A percentile compares a stretch with the other conserved stretches of the same genome.
phyloP scores from a whole-genome alignment of 768 basidiomycete genomes.

The Hericium rajendrae region DNA sequence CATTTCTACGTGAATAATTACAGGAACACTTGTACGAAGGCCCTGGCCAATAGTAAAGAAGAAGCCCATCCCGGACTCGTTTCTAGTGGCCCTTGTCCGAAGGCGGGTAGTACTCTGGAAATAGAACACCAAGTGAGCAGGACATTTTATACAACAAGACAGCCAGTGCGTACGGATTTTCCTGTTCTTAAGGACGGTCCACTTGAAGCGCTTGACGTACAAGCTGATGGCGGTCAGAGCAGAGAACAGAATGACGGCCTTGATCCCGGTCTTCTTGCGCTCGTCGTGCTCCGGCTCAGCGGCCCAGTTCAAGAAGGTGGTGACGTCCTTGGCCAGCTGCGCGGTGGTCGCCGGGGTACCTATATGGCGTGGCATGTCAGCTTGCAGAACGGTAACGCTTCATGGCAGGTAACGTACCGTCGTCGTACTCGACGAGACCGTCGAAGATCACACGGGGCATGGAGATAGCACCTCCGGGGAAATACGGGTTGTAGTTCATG shows the following conservation, averaged over 20 bases:
- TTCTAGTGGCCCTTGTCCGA: conserved; percentile 44
- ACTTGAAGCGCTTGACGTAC: conserved; percentile 95
- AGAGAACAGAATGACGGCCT: conserved; percentile 91
- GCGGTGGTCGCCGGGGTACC: conserved; percentile 94
- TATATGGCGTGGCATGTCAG: conserved; percentile 19
- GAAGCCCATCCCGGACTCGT: conserved; percentile 2
- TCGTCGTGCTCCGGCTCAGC: conserved; percentile 98
- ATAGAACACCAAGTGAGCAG: conserved; percentile 1
- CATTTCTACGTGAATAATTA: conserved; percentile 2
- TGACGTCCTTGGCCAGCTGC: conserved; percentile 99
- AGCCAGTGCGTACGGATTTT: conserved; percentile 61
- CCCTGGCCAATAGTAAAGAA: conserved; percentile 1
- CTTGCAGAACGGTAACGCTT: not conserved
- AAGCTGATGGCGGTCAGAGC: conserved; percentile 69
- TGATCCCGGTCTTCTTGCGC: conserved; percentile 93
- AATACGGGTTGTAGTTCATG: conserved; percentile 99
- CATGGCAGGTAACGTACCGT: conserved; percentile 43
- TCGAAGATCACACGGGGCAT: conserved; percentile 98
- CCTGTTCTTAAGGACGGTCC: conserved; percentile 85
- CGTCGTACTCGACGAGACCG: conserved; percentile 92
- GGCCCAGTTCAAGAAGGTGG: conserved; percentile 92
- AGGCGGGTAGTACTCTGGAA: conserved; percentile 54
- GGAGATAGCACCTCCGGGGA: conserved; percentile 96
- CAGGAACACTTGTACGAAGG: conserved; percentile 6
- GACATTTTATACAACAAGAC: not conserved